Conservation (phyloP, 2,329 filamentous ascomycete genomes). For the Pseudogymnoascus sp. region DNA sequence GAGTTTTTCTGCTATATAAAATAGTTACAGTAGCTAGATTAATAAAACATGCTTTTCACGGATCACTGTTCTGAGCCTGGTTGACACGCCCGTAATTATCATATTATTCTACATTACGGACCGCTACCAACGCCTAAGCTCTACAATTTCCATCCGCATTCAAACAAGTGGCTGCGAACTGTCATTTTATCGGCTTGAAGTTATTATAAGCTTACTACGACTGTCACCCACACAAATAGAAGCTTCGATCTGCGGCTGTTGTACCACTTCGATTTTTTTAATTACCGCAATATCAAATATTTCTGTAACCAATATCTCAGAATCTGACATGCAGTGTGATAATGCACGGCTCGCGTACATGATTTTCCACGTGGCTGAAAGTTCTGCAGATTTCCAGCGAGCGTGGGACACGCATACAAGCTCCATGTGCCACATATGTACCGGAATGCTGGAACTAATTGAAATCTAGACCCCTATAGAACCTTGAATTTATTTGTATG, state of each 20-base stretch:
- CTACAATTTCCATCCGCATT: not conserved
- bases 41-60: no score
- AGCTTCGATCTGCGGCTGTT: not conserved
- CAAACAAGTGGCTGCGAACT: not conserved
- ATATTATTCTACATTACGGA: no score
- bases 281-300: not conserved
- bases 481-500: not conserved
- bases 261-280: not conserved
- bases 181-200: not conserved
- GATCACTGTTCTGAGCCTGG: no score
- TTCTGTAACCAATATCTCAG: not conserved
- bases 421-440: not conserved
- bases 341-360: not conserved
- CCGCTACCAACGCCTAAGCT: no score
- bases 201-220: not conserved
- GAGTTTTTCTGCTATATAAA: no score
- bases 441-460: not conserved
- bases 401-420: not conserved
- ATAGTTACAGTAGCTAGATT: no score
- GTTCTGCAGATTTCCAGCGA: not conserved
- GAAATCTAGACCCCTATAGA: not conserved
- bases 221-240: not conserved
- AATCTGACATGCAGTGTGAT: not conserved
- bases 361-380: not conserved
- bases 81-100: no score